Conservation (phyloP, 73 alveolate species). For the Paraurostyla sp. region DNA sequence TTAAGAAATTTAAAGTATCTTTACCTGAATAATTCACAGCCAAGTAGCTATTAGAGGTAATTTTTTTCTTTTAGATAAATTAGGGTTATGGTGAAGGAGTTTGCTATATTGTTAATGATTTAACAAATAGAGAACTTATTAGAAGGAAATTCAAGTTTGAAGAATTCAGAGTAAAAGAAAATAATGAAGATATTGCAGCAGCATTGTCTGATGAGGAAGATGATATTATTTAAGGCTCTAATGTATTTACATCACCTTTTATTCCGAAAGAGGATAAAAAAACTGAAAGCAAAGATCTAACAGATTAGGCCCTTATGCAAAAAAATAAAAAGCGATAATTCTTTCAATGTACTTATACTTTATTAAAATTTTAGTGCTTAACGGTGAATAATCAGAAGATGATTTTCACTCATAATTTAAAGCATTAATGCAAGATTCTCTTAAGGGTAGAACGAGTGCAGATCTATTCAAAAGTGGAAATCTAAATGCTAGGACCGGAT, state of each 20-base stretch:
- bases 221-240: slow-evolving; percentile 13
- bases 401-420: slow-evolving; percentile 34
- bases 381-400: slow-evolving; percentile 16
- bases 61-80: slow-evolving; percentile 35
- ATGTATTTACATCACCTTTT: background rate
- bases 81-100: slow-evolving; percentile 92
- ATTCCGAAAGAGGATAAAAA: background rate
- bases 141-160: slow-evolving; percentile 88
- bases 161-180: slow-evolving; percentile 60
- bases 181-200: background rate
- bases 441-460: slow-evolving; percentile 1
- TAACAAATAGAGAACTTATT: slow-evolving; percentile 89
- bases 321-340: background rate
- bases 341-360: background rate
- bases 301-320: background rate
- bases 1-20: slow-evolving; percentile 37
- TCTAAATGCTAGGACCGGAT: slow-evolving; percentile 5
- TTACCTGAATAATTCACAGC: slow-evolving; percentile 44
- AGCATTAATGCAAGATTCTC: background rate
- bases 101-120: slow-evolving; percentile 88
- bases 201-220: slow-evolving; percentile 38
- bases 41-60: slow-evolving; percentile 71
- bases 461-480: slow-evolving; percentile 8
- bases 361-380: background rate
- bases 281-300: slow-evolving; percentile 35